phyloP scores from a whole-genome alignment of 2,329 filamentous ascomycete species.

The Eurotiales sp. region DNA sequence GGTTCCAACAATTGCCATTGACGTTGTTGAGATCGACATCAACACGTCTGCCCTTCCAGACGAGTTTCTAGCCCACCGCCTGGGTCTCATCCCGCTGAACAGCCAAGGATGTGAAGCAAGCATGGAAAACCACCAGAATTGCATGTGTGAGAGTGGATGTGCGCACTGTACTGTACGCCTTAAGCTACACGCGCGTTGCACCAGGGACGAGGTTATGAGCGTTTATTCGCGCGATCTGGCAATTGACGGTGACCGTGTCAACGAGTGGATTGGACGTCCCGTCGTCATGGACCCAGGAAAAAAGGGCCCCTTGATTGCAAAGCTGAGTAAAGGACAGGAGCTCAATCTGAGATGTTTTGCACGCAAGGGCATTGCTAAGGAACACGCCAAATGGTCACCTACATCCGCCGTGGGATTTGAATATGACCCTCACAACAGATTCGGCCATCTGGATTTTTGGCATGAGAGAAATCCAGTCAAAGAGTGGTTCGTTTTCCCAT shows the following conservation, averaged over 20 bases:
- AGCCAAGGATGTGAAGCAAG: constrained; percentile 76
- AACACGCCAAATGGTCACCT: constrained; percentile 97
- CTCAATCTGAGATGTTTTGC: constrained; percentile 86
- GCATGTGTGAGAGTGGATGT: constrained; percentile 94
- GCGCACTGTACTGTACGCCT: constrained; percentile 85
- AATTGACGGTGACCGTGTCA: constrained; percentile 65
- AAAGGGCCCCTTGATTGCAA: constrained; percentile 80
- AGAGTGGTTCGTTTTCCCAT: constrained; percentile 69
- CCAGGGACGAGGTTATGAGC: constrained; percentile 77
- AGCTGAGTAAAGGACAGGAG: constrained; percentile 85
- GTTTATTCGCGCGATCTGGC: constrained; percentile 89
- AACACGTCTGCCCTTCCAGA: constrained; percentile 97
- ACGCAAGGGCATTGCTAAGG: constrained; percentile 98
- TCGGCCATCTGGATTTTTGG: constrained; percentile 90
- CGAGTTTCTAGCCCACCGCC: constrained; percentile 89
- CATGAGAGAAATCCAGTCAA: constrained; percentile 77
- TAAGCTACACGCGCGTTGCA: constrained; percentile 80
- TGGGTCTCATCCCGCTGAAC: constrained; percentile 84
- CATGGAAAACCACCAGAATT: constrained; percentile 85
- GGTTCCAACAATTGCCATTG: constrained; percentile 90
- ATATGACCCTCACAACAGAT: constrained; percentile 96
- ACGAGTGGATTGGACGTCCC: constrained; percentile 72
- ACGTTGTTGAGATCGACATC: constrained; percentile 84
- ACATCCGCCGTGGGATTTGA: constrained; percentile 92
- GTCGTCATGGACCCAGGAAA: constrained; percentile 80